These are phyloP conservation scores for Beauveria bassiana DNA, from an alignment of 2,329 filamentous ascomycete genomes.

Conservation along the genomic window DNA sequence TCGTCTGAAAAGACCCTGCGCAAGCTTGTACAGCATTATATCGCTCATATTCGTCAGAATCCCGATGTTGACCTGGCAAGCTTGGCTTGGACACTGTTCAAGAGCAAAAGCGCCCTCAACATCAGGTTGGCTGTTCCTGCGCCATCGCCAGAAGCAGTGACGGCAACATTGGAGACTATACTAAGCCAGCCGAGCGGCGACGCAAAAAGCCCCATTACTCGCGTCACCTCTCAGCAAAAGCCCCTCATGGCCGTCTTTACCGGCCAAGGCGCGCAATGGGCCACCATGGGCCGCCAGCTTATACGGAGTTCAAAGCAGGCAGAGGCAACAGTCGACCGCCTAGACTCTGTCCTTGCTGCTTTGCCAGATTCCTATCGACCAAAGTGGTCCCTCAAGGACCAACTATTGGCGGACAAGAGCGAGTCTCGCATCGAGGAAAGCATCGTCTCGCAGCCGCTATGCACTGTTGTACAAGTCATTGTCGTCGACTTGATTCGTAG, in stretches of 20 bases:
- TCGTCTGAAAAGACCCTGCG: conserved; percentile 8
- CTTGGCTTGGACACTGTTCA: background rate
- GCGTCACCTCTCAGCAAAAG: background rate
- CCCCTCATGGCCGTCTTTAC: conserved; percentile 20
- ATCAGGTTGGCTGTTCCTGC: background rate
- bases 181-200: background rate
- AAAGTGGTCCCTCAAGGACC: conserved; percentile 24
- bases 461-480: conserved; percentile 35
- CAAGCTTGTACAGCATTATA: background rate
- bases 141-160: background rate
- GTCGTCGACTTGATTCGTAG: conserved; percentile 31
- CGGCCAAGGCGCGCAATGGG: conserved; percentile 25
- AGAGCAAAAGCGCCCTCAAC: background rate
- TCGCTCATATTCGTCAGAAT: background rate
- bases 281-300: conserved; percentile 23
- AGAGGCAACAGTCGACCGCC: conserved; percentile 17
- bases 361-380: conserved; percentile 18
- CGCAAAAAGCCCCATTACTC: background rate
- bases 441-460: conserved; percentile 30
- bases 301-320: conserved; percentile 20
- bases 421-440: conserved; percentile 19
- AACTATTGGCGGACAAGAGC: conserved; percentile 22
- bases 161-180: background rate
- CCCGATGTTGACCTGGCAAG: background rate
- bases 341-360: conserved; percentile 20